These are phyloP conservation scores for Fusarium sp. DNA, from an alignment of 2,329 filamentous ascomycete genomes.

Conservation along the genomic window DNA sequence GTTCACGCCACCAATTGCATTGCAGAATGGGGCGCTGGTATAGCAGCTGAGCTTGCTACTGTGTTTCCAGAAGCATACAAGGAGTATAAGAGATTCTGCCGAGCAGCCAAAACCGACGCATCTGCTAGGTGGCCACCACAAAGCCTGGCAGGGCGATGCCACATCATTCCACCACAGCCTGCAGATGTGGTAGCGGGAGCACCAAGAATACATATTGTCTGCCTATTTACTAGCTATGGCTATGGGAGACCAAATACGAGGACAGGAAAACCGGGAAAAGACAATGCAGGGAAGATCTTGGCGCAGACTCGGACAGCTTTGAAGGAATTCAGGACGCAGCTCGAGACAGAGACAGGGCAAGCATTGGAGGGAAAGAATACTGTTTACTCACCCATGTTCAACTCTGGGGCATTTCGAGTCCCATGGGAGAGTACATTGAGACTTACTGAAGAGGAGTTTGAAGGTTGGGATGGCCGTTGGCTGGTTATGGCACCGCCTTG, in stretches of 20 bases:
- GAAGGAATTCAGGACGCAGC: constrained; percentile 13
- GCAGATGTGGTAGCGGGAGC: constrained; percentile 35
- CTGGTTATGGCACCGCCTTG: constrained; percentile 34
- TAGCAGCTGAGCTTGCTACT: constrained; percentile 41
- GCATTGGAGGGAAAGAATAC: accelerated
- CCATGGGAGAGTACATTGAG: constrained; percentile 24
- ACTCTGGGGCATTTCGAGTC: constrained; percentile 32
- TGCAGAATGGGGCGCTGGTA: constrained; percentile 45
- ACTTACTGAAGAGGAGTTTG: constrained; percentile 31
- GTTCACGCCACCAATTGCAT: constrained; percentile 48
- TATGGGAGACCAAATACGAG: constrained; percentile 24
- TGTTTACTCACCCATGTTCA: constrained; percentile 37
- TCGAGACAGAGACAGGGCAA: not conserved
- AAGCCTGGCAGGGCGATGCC: constrained; percentile 41
- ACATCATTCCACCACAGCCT: constrained; percentile 44
- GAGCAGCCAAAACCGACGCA: constrained; percentile 20
- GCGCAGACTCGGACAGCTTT: constrained; percentile 28
- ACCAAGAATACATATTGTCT: constrained; percentile 32
- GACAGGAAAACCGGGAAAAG: constrained; percentile 31
- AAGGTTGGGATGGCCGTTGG: constrained; percentile 25
- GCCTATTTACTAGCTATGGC: constrained; percentile 34
- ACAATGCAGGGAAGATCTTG: constrained; percentile 20
- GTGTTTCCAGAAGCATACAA: constrained; percentile 42
- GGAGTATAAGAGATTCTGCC: constrained; percentile 41
- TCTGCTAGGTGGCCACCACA: constrained; percentile 27